Evolutionary conservation across 192 early-diverging fungal genomes (phyloP).

Genomic region (Umbelopsis vinacea): DNA sequence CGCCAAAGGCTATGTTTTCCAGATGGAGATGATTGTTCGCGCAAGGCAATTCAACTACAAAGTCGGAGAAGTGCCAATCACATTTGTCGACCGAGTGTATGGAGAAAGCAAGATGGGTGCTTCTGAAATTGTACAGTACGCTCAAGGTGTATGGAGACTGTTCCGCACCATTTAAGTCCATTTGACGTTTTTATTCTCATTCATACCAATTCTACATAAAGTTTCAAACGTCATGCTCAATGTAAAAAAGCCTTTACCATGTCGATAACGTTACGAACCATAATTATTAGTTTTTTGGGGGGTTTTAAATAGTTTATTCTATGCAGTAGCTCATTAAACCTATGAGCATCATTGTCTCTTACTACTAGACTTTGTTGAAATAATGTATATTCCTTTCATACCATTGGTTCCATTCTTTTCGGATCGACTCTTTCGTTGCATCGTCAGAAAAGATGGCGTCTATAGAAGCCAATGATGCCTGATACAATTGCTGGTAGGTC

Average conservation of each 20-base stretch:
- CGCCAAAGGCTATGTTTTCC: slow-evolving; percentile 98
- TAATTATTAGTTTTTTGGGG: too few species aligned
- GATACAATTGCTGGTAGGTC: slow-evolving; percentile 39
- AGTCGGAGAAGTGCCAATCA: slow-evolving; percentile 94
- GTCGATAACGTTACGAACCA: too few species aligned
- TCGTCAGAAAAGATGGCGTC: slow-evolving; percentile 49
- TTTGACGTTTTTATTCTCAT: too few species aligned
- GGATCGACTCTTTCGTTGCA: slow-evolving; percentile 25
- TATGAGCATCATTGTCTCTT: too few species aligned
- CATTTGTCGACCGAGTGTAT: slow-evolving; percentile 98
- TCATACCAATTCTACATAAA: too few species aligned
- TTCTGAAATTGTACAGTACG: slow-evolving; percentile 92
- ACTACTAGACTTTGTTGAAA: background rate
- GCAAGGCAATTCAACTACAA: slow-evolving; percentile 88
- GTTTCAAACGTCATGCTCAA: too few species aligned
- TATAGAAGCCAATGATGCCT: slow-evolving; percentile 43
- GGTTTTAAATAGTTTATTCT: too few species aligned
- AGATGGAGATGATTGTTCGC: slow-evolving; percentile 99
- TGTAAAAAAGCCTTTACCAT: too few species aligned
- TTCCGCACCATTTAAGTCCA: slow-evolving; percentile 64
- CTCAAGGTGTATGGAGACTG: slow-evolving; percentile 87
- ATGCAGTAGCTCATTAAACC: too few species aligned
- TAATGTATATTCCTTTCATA: background rate
- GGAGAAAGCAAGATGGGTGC: slow-evolving; percentile 96
- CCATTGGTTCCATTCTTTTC: slow-evolving; percentile 32